Evolutionary conservation across 768 basidiomycete genomes (phyloP).

Genomic region (Collybiopsis confluens): DNA sequence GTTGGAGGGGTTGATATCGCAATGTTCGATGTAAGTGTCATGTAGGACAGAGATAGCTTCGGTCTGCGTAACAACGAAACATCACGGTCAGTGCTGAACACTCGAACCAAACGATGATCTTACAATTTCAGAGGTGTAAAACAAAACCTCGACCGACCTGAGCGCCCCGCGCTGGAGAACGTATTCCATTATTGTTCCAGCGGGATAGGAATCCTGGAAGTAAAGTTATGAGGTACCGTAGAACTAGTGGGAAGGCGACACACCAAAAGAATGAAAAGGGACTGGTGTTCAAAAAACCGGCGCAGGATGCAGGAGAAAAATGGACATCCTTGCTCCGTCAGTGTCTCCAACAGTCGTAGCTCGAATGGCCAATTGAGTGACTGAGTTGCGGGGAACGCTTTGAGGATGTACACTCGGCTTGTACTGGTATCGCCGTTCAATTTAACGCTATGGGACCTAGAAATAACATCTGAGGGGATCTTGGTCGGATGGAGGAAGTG

Average conservation of each 20-base stretch:
- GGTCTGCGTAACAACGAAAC: constrained; percentile 21
- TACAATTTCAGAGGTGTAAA: constrained; percentile 50
- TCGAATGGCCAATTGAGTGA: constrained; percentile 23
- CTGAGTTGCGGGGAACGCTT: constrained; percentile 15
- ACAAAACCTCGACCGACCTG: constrained; percentile 28
- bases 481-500: constrained; percentile 20
- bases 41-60: constrained; percentile 43
- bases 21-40: constrained; percentile 41
- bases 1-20: constrained; percentile 39
- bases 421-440: constrained; percentile 25
- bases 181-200: constrained; percentile 25
- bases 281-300: constrained; percentile 35
- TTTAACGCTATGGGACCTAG: constrained; percentile 16
- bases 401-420: constrained; percentile 24
- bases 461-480: constrained; percentile 3
- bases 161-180: constrained; percentile 30
- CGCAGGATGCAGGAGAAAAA: constrained; percentile 37
- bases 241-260: constrained; percentile 5
- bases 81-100: neutral
- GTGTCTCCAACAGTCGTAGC: constrained; percentile 28
- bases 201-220: constrained; percentile 29
- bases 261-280: constrained; percentile 38
- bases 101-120: constrained; percentile 11
- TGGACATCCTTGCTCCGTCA: constrained; percentile 28
- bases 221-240: neutral